These are phyloP conservation scores for Mycena citricolor DNA, from an alignment of 1,284 basidiomycete genomes.

Conservation along the genomic window DNA sequence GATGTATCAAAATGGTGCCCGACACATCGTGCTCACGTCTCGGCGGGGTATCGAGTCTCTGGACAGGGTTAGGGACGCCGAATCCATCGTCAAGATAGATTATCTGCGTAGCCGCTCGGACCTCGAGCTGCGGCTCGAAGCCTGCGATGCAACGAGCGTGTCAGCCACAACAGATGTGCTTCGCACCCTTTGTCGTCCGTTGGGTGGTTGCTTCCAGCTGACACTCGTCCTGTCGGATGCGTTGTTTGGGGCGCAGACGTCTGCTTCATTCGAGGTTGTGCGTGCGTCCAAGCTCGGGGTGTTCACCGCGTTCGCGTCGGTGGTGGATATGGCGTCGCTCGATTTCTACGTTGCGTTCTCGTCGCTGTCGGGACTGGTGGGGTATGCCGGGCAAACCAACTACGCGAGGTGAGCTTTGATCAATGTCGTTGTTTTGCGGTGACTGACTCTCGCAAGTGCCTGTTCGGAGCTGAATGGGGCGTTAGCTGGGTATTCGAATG, in stretches of 20 bases:
- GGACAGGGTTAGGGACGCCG: not conserved
- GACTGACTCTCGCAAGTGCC: constrained; percentile 1
- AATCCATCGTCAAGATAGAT: constrained; percentile 1
- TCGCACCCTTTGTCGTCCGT: not conserved
- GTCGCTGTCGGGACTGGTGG: constrained; percentile 8
- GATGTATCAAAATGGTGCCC: constrained; percentile 14
- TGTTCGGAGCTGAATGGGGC: constrained; percentile 8
- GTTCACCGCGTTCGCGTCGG: constrained; percentile 1
- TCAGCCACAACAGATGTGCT: too few relatives aligned
- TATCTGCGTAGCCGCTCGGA: constrained; percentile 4
- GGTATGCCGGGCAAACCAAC: constrained; percentile 5
- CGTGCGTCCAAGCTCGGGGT: constrained; percentile 7
- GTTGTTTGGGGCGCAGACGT: constrained; percentile 5
- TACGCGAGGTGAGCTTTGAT: constrained; percentile 7
- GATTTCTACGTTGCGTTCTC: constrained; percentile 14
- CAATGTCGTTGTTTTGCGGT: not conserved
- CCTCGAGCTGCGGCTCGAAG: constrained; percentile 1
- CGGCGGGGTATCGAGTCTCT: constrained; percentile 3
- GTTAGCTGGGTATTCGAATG: constrained; percentile 4
- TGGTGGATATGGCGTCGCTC: not conserved
- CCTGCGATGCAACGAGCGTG: constrained; percentile 8
- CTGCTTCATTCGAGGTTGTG: not conserved
- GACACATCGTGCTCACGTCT: constrained; percentile 5
- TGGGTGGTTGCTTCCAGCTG: constrained; percentile 14
- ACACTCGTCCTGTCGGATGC: constrained; percentile 7